Base-by-base conservation (phyloP, 352 stramenopile species). In the Pythium brassicae region DNA sequence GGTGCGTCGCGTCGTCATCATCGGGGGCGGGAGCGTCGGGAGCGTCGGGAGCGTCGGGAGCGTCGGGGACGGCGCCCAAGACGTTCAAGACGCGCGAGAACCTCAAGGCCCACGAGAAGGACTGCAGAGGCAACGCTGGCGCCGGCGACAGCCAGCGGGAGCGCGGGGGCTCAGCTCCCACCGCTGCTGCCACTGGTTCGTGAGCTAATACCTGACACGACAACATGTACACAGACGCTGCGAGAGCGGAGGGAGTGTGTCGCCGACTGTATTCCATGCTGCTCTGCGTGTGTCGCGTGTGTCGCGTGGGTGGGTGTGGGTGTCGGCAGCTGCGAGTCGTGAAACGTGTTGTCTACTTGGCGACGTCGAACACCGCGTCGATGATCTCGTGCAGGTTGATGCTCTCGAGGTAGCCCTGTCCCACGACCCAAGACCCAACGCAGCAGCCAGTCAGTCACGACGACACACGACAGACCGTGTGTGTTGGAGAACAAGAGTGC, bases 301-400 rank as follows among this genome's bases (percentile, higher is more conserved):
- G 32, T 7, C 32, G 32, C 14, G 32, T 14, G 32, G 17, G 10
- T 11, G 32, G 32, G 14, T 9, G 14, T 11, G 32, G 32, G 1
- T 42, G 17, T 22, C 15, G 40, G 29, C 19, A n/a, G n/a, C n/a
- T n/a, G n/a, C n/a, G n/a, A n/a, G n/a, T n/a, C n/a, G n/a, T n/a
- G n/a, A n/a, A n/a, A n/a, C n/a, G n/a, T n/a, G n/a, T n/a, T n/a
- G 4, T 54, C 81, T 83, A 93, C 70, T 91, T 91, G 57, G 76
- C 76, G 55, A 93, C 83, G 57, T 92, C 80, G 50, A 94, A 92
- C 53, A 92, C 78, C 65, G 86, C 69, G 32, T 92, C 84, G 63
- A 92, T 83, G 59, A 94, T 86, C 56, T 75, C 74, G 54, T 92
- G 84, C 32, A 94, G 70, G 62, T 94, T 94, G 63, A 94, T 94